These are phyloP conservation scores for Cordyceps tenuipes DNA, from an alignment of 2,329 filamentous ascomycete genomes.

Conservation along the genomic window DNA sequence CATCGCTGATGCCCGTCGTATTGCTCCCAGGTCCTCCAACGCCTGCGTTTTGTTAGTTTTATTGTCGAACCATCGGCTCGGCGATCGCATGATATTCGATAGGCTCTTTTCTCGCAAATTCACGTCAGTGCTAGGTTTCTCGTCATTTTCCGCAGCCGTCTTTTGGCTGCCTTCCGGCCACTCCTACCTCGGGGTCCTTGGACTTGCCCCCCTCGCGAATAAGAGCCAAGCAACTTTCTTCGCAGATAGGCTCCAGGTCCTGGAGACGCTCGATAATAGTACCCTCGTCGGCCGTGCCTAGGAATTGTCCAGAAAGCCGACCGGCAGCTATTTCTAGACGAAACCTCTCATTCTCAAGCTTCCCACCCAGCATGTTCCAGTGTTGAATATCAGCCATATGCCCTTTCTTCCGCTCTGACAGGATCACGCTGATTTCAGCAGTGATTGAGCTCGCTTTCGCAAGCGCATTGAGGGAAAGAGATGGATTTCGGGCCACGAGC, in stretches of 20 bases:
- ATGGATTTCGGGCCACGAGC: background rate
- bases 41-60: slow-evolving; percentile 13
- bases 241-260: slow-evolving; percentile 19
- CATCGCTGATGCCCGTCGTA: slow-evolving; percentile 26
- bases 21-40: slow-evolving; percentile 24
- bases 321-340: slow-evolving; percentile 22
- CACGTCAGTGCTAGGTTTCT: slow-evolving; percentile 1
- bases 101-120: slow-evolving; percentile 22
- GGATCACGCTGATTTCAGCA: slow-evolving; percentile 18
- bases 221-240: slow-evolving; percentile 19
- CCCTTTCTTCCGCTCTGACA: slow-evolving; percentile 19
- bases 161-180: background rate
- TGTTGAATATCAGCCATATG: slow-evolving; percentile 26
- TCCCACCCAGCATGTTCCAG: slow-evolving; percentile 25
- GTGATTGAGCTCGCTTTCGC: background rate
- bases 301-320: slow-evolving; percentile 18
- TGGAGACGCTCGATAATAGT: slow-evolving; percentile 21
- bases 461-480: background rate
- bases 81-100: slow-evolving; percentile 21
- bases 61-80: slow-evolving; percentile 9
- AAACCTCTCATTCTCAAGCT: slow-evolving; percentile 23
- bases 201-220: slow-evolving; percentile 15
- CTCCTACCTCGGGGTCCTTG: slow-evolving; percentile 27
- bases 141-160: background rate
- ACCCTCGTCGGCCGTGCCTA: slow-evolving; percentile 20